Evolutionary conservation across 768 basidiomycete species (phyloP).

Genomic region (Naganishia antarctica): DNA sequence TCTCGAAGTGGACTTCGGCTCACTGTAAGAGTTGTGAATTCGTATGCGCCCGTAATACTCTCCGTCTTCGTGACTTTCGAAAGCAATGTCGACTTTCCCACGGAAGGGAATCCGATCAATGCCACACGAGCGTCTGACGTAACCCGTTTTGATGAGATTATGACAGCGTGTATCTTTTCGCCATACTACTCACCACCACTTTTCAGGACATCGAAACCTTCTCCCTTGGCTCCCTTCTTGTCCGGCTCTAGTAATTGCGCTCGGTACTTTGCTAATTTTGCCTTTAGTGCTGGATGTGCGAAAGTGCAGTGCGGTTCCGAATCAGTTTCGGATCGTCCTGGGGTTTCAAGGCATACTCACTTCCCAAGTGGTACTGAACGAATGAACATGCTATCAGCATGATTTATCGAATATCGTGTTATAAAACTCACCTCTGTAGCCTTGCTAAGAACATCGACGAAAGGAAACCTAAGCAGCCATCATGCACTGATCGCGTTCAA

Average conservation of each 20-base stretch:
- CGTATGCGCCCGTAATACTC: conserved; percentile 84
- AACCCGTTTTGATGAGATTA: not conserved
- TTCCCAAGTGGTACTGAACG: conserved; percentile 8
- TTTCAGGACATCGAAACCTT: conserved; percentile 83
- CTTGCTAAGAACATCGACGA: conserved; percentile 1
- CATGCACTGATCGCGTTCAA: conserved; percentile 2
- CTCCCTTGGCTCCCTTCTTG: conserved; percentile 67
- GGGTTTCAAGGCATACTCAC: not conserved
- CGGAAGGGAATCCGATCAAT: conserved; percentile 91
- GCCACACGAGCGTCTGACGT: conserved; percentile 73
- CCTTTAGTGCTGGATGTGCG: conserved; percentile 62
- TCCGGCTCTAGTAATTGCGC: conserved; percentile 90
- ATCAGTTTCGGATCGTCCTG: too few species aligned
- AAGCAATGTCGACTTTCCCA: conserved; percentile 89
- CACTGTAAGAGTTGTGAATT: conserved; percentile 90
- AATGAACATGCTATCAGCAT: too few species aligned
- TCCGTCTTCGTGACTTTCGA: conserved; percentile 87
- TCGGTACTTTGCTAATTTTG: conserved; percentile 88
- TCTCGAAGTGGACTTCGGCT: conserved; percentile 36
- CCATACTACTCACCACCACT: conserved; percentile 55
- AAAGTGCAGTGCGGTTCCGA: too few species aligned
- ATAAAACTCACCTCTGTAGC: conserved; percentile 11
- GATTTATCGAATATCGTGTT: too few species aligned
- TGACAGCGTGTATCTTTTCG: not conserved
- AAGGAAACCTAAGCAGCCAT: not conserved